A percentile compares a stretch with the other conserved stretches of the same genome.
Evolutionary conservation across 129 eudicot genomes (phyloP).

Genomic region (Flaveria robusta): DNA sequence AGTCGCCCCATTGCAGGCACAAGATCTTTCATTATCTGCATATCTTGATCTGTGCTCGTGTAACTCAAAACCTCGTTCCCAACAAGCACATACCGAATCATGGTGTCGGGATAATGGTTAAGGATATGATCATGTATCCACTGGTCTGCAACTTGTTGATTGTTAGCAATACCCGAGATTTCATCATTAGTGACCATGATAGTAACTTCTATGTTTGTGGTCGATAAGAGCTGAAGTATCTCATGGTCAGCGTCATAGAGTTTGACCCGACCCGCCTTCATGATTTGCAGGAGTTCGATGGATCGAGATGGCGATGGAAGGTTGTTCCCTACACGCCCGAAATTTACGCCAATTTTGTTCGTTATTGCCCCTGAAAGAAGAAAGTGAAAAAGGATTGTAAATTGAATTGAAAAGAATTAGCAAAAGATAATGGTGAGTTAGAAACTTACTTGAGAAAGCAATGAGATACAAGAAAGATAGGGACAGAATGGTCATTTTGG

Average conservation of each 20-base stretch:
- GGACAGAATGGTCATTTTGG: slow-evolving; percentile 35
- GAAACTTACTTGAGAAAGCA: slow-evolving; percentile 42
- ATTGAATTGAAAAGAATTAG: background rate
- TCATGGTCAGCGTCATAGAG: slow-evolving; percentile 63
- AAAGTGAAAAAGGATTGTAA: background rate
- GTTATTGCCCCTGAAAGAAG: slow-evolving; percentile 38
- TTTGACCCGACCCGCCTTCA: slow-evolving; percentile 56
- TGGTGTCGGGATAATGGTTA: slow-evolving; percentile 56
- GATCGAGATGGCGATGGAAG: slow-evolving; percentile 60
- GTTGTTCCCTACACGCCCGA: slow-evolving; percentile 63
- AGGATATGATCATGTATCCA: slow-evolving; percentile 66
- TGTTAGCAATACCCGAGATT: slow-evolving; percentile 50
- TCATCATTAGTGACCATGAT: slow-evolving; percentile 66
- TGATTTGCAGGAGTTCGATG: slow-evolving; percentile 42
- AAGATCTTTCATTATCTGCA: slow-evolving; percentile 42
- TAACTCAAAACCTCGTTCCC: slow-evolving; percentile 69
- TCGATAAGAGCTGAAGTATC: slow-evolving; percentile 51
- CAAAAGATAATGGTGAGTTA: slow-evolving; percentile 5
- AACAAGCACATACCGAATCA: slow-evolving; percentile 55
- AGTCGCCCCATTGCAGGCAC: slow-evolving; percentile 69
- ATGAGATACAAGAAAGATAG: slow-evolving; percentile 40
- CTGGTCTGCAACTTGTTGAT: slow-evolving; percentile 46
- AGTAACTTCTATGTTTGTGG: slow-evolving; percentile 55
- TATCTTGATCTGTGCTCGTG: slow-evolving; percentile 33
- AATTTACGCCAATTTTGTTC: slow-evolving; percentile 57